phyloP scores from a whole-genome alignment of 2,329 filamentous ascomycete genomes.

The Cercospora sp. region DNA sequence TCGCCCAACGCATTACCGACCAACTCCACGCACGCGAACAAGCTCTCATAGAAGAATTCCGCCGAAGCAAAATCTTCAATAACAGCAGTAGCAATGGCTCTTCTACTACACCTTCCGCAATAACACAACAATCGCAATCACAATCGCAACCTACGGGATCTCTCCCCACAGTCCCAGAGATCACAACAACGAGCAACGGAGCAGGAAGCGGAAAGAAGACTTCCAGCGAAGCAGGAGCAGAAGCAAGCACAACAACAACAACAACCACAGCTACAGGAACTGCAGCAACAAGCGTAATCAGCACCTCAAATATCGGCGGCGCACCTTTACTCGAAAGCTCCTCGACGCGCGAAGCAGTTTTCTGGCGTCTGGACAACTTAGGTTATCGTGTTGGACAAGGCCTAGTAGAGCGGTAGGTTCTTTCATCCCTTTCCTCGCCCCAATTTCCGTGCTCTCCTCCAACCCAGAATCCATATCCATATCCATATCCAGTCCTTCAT shows the following conservation, averaged over 20 bases:
- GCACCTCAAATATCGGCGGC: conserved; percentile 18
- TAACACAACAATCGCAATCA: conserved; percentile 18
- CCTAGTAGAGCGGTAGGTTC: conserved; percentile 75
- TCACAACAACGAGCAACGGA: background rate
- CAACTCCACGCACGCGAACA: conserved; percentile 62
- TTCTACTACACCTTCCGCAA: conserved; percentile 17
- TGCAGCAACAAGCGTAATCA: conserved; percentile 9
- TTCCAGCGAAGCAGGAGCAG: conserved; percentile 8
- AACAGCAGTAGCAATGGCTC: conserved; percentile 8
- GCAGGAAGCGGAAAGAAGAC: background rate
- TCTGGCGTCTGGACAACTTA: conserved; percentile 77
- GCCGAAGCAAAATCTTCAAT: conserved; percentile 34
- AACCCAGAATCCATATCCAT: no score
- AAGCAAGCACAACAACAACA: conserved; percentile 6
- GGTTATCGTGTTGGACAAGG: conserved; percentile 93
- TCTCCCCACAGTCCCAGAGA: background rate
- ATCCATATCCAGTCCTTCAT: no score
- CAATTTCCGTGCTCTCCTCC: no score
- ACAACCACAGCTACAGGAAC: conserved; percentile 16
- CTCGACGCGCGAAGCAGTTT: conserved; percentile 80
- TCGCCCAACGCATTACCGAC: conserved; percentile 82
- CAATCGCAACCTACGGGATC: background rate
- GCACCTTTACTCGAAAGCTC: conserved; percentile 56
- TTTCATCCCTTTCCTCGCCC: no score
- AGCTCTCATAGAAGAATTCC: conserved; percentile 40